Conservation (phyloP, 768 basidiomycete genomes). For the Suillus placidus region DNA sequence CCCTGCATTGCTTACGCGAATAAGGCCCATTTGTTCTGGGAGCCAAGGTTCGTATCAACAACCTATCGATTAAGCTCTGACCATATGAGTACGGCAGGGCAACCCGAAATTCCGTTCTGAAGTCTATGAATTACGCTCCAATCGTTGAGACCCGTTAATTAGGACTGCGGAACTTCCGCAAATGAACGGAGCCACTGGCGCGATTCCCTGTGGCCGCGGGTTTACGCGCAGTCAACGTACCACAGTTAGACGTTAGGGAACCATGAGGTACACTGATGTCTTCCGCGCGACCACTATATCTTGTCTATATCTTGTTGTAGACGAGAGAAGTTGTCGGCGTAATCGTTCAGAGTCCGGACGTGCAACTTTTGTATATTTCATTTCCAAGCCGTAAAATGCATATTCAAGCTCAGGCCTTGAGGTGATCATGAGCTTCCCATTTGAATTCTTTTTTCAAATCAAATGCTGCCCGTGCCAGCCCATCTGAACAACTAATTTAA, state of each 20-base stretch:
- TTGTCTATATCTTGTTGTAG: slow-evolving; percentile 15
- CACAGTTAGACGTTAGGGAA: slow-evolving; percentile 5
- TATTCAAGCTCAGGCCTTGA: slow-evolving; percentile 6
- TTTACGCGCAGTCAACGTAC: slow-evolving; percentile 22
- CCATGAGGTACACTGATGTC: slow-evolving; percentile 14
- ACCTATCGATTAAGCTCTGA: not conserved
- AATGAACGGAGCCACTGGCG: slow-evolving; percentile 21
- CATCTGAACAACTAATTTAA: too few species aligned
- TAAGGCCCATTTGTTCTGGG: not conserved
- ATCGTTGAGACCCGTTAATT: slow-evolving; percentile 10
- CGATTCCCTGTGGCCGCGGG: slow-evolving; percentile 26
- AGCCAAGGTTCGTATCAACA: not conserved
- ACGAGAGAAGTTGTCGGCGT: slow-evolving; percentile 11
- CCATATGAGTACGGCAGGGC: not conserved
- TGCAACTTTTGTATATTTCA: not conserved
- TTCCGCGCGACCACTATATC: slow-evolving; percentile 12
- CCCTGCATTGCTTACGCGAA: slow-evolving; percentile 5
- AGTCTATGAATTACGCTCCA: not conserved
- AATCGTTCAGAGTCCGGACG: slow-evolving; percentile 14
- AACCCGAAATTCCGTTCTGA: slow-evolving; percentile 12
- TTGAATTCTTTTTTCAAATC: slow-evolving; percentile 2
- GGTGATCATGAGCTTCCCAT: not conserved
- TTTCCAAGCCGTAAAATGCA: slow-evolving; percentile 6
- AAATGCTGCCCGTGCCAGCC: not conserved
- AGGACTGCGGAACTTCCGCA: slow-evolving; percentile 10